Evolutionary conservation across 2,329 filamentous ascomycete genomes (phyloP).

Genomic region (Alternaria sp.): DNA sequence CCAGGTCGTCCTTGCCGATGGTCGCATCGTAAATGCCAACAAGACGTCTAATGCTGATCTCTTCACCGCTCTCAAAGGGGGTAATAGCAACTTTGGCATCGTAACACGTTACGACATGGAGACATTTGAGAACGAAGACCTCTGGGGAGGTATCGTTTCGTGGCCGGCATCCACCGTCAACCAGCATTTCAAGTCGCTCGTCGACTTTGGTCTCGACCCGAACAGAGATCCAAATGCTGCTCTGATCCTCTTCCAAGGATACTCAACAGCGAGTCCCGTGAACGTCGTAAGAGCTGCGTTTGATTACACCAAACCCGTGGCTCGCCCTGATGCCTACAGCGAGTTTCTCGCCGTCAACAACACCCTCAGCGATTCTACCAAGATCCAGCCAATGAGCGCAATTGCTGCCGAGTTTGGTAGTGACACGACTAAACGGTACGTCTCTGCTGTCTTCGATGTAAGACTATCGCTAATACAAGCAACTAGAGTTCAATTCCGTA

Average conservation of each 20-base stretch:
- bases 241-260: constrained; percentile 10
- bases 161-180: constrained; percentile 7
- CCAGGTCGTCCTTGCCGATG: constrained; percentile 45
- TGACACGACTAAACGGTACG: not conserved
- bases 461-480: not conserved
- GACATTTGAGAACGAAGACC: constrained; percentile 25
- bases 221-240: constrained; percentile 18
- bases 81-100: constrained; percentile 36
- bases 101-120: constrained; percentile 24
- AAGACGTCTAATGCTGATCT: constrained; percentile 45
- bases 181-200: constrained; percentile 21
- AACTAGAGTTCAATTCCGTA: not conserved
- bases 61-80: constrained; percentile 43
- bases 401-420: not conserved
- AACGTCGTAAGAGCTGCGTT: not conserved
- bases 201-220: constrained; percentile 10
- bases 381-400: not conserved
- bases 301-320: not conserved
- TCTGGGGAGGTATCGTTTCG: constrained; percentile 26
- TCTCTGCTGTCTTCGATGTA: not conserved
- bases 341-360: not conserved
- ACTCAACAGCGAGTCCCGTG: not conserved
- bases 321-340: not conserved
- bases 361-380: not conserved
- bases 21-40: constrained; percentile 47